A percentile compares a stretch with the other conserved stretches of the same genome.
These are phyloP conservation scores for Paxillus involutus DNA, from an alignment of 768 basidiomycete species.

Conservation along the genomic window DNA sequence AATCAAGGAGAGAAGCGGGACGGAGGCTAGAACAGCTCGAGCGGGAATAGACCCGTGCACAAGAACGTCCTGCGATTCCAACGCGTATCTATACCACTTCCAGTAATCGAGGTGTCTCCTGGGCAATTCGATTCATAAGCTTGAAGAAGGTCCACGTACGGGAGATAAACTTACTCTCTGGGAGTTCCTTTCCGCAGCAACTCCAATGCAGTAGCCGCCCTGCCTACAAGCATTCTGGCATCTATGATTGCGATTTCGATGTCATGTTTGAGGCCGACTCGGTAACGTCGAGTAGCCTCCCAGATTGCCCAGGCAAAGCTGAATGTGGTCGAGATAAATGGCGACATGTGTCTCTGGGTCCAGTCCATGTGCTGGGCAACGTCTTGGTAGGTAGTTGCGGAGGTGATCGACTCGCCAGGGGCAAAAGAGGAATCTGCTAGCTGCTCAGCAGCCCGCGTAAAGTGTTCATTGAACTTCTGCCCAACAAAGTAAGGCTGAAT, in stretches of 20 bases:
- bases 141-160: background rate
- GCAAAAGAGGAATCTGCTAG: conserved; percentile 32
- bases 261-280: conserved; percentile 69
- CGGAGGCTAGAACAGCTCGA: conserved; percentile 63
- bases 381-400: conserved; percentile 52
- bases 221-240: conserved; percentile 53
- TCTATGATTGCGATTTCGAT: conserved; percentile 81
- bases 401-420: conserved; percentile 31
- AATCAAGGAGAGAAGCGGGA: conserved; percentile 65
- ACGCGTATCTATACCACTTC: conserved; percentile 75
- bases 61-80: conserved; percentile 76
- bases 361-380: conserved; percentile 73
- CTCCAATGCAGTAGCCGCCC: conserved; percentile 65
- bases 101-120: conserved; percentile 65
- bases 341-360: conserved; percentile 69
- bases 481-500: conserved; percentile 69
- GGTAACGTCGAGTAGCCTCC: conserved; percentile 79
- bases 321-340: conserved; percentile 75
- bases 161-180: conserved; percentile 49
- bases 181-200: conserved; percentile 52
- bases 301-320: conserved; percentile 82
- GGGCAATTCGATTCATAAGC: background rate
- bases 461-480: conserved; percentile 55
- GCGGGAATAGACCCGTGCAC: conserved; percentile 68
- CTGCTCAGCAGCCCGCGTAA: conserved; percentile 36